A percentile compares a stretch with the other conserved stretches of the same genome.
phyloP scores from a whole-genome alignment of 2,329 filamentous ascomycete species.

The Penicillium hordei region DNA sequence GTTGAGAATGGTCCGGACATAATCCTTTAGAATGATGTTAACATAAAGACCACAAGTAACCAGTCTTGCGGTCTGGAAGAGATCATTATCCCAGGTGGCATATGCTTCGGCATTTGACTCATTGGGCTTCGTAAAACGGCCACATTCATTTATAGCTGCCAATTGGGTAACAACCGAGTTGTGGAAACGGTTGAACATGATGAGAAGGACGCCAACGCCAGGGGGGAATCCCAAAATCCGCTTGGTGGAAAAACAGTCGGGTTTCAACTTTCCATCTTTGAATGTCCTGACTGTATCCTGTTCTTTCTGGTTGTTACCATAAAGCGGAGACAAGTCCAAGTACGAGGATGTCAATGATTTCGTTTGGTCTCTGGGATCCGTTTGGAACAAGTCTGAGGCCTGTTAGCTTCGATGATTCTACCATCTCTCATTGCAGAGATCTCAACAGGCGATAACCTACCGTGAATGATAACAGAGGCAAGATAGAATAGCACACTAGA shows the following conservation, averaged over 20 bases:
- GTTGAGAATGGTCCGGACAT: conserved; percentile 62
- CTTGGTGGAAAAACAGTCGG: conserved; percentile 67
- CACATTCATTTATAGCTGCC: conserved; percentile 65
- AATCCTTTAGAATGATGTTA: conserved; percentile 59
- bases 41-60: conserved; percentile 57
- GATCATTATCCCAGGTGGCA: conserved; percentile 42
- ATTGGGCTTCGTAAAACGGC: conserved; percentile 60
- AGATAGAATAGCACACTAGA: conserved; percentile 75
- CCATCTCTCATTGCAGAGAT: not conserved
- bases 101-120: conserved; percentile 40
- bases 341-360: conserved; percentile 71
- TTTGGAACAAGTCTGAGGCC: conserved; percentile 61
- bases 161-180: conserved; percentile 66
- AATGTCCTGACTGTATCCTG: conserved; percentile 64
- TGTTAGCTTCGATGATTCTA: conserved; percentile 17
- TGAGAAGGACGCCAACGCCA: conserved; percentile 65
- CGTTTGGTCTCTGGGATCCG: conserved; percentile 61
- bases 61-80: conserved; percentile 57
- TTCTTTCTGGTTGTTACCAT: conserved; percentile 65
- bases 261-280: conserved; percentile 67
- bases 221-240: conserved; percentile 66
- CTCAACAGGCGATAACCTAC: conserved; percentile 25
- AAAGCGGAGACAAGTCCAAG: conserved; percentile 70
- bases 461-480: conserved; percentile 66
- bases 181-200: conserved; percentile 70